Base-by-base conservation (phyloP, 1,284 basidiomycete genomes). In the Leccinum proliferum region DNA sequence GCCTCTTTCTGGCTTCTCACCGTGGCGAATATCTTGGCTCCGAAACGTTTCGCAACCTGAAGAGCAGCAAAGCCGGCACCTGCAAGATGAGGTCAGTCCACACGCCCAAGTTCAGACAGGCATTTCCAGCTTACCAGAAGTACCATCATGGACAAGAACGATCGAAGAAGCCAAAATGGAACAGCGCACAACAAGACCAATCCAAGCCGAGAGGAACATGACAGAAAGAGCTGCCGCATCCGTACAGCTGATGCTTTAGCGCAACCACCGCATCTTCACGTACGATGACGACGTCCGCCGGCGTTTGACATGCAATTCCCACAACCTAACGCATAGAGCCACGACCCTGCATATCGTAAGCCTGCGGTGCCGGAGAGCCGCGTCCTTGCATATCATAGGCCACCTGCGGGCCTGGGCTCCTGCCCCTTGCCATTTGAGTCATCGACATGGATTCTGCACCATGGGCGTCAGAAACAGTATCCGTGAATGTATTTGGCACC, bases 381-480 rank as follows among this genome's bases (percentile, higher is more conserved):
- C 73, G 72, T n/a, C 71, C 74, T 11, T 72, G 72, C 64, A 69
- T 70, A 57, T 76, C 76, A 60, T 77, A 53, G 29, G 68, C 72
- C 50, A 63, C 15, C 41, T 71, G 69, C 12, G 83, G 81, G 14
- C 70, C 80, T 55, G 82, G 79, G 65, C 81, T 82, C 66, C 78
- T 73, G 43, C 78, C 72, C 25, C 77, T 76, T 18, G 75, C 77
- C 77, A 91, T 83, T 67, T 91, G 89, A 1, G 84, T 90, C 90
- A 92, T 92, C 15, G 89, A 87, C 60, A 89, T 88, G 15, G 83
- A 80, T 71, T 91, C 89, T 43, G 74, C 70, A n/a, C 71, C 73
- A 25, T 69, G 57, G 57, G 65, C 69, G 50, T 76, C 74, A 5
- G 74, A 60, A 4, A 69, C 48, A 62, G 69, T 74, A 39, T 87